These are phyloP conservation scores for Silene coronaria DNA, from an alignment of 179 eudicot genomes.

Conservation along the genomic window DNA sequence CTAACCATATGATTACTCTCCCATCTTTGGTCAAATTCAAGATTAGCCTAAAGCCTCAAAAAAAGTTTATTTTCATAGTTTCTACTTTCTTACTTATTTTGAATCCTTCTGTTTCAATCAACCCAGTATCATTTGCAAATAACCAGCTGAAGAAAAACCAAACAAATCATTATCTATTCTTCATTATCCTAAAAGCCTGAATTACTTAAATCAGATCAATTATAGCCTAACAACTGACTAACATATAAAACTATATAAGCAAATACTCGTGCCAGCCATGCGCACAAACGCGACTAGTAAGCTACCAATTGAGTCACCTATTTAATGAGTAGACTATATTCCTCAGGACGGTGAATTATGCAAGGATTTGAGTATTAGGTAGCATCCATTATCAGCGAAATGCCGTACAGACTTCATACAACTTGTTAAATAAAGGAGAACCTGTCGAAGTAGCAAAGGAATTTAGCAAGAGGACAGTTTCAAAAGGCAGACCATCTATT, in stretches of 20 bases:
- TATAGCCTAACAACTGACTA: no score
- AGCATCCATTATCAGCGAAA: constrained; percentile 1
- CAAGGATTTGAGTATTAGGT: constrained; percentile 14
- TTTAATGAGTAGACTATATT: constrained; percentile 2
- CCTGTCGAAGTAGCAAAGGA: not conserved
- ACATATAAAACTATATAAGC: not conserved
- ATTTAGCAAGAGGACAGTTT: not conserved
- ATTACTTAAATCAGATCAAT: no score
- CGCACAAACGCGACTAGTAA: not conserved
- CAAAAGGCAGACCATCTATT: not conserved
- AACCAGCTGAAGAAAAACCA: no score
- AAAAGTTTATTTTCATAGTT: not conserved
- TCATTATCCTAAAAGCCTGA: no score
- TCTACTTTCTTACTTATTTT: not conserved
- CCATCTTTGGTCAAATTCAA: not conserved
- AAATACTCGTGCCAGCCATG: not conserved
- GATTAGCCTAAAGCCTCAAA: not conserved
- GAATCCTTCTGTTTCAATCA: not conserved
- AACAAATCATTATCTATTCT: no score
- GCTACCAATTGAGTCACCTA: constrained; percentile 11
- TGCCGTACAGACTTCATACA: not conserved
- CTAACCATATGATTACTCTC: not conserved
- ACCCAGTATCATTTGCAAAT: not conserved
- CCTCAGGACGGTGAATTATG: not conserved
- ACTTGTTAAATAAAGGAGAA: not conserved